Percentiles rank a stretch among this genome's conserved stretches.
phyloP scores from a whole-genome alignment of 139 green algal species.

The Axilococcus clingmanii region DNA sequence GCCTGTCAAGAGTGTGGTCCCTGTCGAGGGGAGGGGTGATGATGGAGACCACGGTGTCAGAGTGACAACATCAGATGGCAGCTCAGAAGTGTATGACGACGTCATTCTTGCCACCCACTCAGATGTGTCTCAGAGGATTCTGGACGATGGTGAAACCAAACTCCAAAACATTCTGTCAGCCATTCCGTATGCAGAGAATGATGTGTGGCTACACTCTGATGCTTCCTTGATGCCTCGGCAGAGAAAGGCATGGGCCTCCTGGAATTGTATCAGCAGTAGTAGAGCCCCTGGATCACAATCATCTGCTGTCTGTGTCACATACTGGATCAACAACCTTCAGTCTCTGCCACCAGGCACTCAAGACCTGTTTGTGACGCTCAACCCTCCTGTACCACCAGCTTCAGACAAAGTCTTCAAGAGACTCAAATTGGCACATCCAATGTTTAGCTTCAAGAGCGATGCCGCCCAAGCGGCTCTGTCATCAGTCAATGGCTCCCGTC shows the following conservation, averaged over 20 bases:
- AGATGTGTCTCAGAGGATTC: slow-evolving; percentile 58
- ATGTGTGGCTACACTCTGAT: slow-evolving; percentile 84
- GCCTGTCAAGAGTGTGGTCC: slow-evolving; percentile 19
- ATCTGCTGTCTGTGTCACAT: slow-evolving; percentile 73
- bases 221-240: slow-evolving; percentile 64
- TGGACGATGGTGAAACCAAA: slow-evolving; percentile 25
- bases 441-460: slow-evolving; percentile 57
- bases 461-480: slow-evolving; percentile 38
- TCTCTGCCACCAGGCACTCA: slow-evolving; percentile 54
- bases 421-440: slow-evolving; percentile 62
- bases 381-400: slow-evolving; percentile 58
- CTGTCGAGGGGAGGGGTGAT: not conserved
- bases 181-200: slow-evolving; percentile 76
- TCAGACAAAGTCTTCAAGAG: slow-evolving; percentile 30
- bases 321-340: slow-evolving; percentile 87
- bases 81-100: slow-evolving; percentile 50
- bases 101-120: slow-evolving; percentile 81
- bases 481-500: slow-evolving; percentile 34
- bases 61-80: not conserved
- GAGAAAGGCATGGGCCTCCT: slow-evolving; percentile 68
- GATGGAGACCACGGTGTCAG: slow-evolving; percentile 3
- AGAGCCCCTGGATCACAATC: not conserved
- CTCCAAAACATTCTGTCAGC: slow-evolving; percentile 58
- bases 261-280: slow-evolving; percentile 73
- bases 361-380: slow-evolving; percentile 88